Conservation (phyloP, 768 basidiomycete species). For the Calocera cornea region DNA sequence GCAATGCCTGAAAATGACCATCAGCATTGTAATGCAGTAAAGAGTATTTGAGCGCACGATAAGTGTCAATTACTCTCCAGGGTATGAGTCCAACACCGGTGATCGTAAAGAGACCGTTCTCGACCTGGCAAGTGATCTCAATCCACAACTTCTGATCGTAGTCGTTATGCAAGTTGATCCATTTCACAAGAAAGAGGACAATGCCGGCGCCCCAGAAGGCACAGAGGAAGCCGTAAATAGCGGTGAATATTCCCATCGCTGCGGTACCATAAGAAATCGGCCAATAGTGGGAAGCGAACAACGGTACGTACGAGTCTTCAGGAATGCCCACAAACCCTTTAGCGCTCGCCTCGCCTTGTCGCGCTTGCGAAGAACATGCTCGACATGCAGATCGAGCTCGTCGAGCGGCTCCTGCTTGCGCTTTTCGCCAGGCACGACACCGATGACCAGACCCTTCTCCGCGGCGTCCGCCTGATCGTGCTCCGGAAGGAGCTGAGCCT, state of each 20-base stretch:
- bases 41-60: slow-evolving; percentile 34
- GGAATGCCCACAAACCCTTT: slow-evolving; percentile 64
- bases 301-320: slow-evolving; percentile 59
- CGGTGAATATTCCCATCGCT: slow-evolving; percentile 60
- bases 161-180: slow-evolving; percentile 57
- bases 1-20: slow-evolving; percentile 38
- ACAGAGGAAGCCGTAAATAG: slow-evolving; percentile 64
- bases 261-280: background rate
- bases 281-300: background rate
- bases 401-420: slow-evolving; percentile 17
- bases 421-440: background rate
- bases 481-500: background rate
- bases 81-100: slow-evolving; percentile 71
- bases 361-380: slow-evolving; percentile 53
- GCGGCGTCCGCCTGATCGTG: background rate
- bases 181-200: slow-evolving; percentile 52
- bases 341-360: slow-evolving; percentile 45
- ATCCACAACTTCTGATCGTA: slow-evolving; percentile 70
- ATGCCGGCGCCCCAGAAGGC: slow-evolving; percentile 84
- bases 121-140: slow-evolving; percentile 61
- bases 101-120: slow-evolving; percentile 67
- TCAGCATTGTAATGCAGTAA: background rate
- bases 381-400: slow-evolving; percentile 61
- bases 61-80: slow-evolving; percentile 60
- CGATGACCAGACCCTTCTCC: background rate